Percentiles rank a stretch among this genome's conserved stretches.
phyloP scores from a whole-genome alignment of 768 basidiomycete species.

The Auricularia auricula-judae region DNA sequence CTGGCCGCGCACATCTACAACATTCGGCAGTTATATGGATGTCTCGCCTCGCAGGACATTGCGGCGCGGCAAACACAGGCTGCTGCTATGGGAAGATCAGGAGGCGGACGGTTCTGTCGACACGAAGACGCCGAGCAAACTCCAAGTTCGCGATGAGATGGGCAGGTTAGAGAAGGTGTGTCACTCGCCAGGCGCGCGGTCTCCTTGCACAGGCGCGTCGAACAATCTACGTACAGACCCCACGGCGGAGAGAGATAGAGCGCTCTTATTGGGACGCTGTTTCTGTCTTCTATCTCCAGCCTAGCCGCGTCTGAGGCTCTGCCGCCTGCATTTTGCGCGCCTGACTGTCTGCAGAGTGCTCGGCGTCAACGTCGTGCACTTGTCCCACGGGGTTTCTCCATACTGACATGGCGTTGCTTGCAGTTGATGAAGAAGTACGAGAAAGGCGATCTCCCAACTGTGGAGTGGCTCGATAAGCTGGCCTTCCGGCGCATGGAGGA shows the following conservation, averaged over 20 bases:
- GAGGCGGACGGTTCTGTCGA: constrained; percentile 83
- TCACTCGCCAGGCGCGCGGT: background rate
- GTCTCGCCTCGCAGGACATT: constrained; percentile 48
- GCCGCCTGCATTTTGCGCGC: too few relatives aligned
- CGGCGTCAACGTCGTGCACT: too few relatives aligned
- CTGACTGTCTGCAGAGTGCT: too few relatives aligned
- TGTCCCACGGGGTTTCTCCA: background rate
- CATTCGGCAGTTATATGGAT: background rate
- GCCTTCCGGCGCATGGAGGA: constrained; percentile 93
- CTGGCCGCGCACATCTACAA: background rate
- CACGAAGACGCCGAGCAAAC: constrained; percentile 79
- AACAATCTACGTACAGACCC: too few relatives aligned
- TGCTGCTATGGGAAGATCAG: constrained; percentile 69
- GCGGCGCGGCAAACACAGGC: constrained; percentile 81
- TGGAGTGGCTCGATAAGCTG: constrained; percentile 92
- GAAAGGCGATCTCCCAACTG: constrained; percentile 82
- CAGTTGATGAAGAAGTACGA: constrained; percentile 87
- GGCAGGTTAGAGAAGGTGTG: constrained; percentile 83
- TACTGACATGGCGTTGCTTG: background rate
- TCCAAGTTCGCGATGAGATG: constrained; percentile 80
- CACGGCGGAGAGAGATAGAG: too few relatives aligned
- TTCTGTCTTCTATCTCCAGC: too few relatives aligned
- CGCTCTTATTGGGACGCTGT: too few relatives aligned
- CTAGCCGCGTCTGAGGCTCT: too few relatives aligned
- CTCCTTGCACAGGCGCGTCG: too few relatives aligned